phyloP scores from a whole-genome alignment of 148 eudicot species.

The Gaultheria prostrata region DNA sequence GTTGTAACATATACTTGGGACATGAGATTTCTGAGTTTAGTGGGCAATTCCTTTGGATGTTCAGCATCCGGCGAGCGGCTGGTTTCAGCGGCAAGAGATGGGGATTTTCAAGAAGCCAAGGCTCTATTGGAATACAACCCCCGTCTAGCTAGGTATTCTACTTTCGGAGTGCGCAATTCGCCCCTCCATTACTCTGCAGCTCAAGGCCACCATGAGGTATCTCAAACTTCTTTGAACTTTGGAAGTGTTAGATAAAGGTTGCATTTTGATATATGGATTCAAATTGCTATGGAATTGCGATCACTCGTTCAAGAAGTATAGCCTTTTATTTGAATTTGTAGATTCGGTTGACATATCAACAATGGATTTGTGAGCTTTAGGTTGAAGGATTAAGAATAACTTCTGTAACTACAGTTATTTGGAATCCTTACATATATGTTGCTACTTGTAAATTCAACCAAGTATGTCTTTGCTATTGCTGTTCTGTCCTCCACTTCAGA shows the following conservation, averaged over 20 bases:
- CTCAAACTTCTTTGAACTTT: neutral
- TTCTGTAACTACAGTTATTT: neutral
- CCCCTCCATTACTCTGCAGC: slow-evolving; percentile 97
- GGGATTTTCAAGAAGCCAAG: slow-evolving; percentile 92
- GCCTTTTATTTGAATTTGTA: neutral
- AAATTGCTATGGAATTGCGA: neutral
- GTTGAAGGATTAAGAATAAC: neutral
- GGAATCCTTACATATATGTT: neutral
- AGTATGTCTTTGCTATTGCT: neutral
- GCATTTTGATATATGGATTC: neutral
- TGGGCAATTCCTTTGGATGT: slow-evolving; percentile 96
- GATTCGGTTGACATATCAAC: neutral
- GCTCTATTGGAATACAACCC: slow-evolving; percentile 88
- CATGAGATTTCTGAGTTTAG: slow-evolving; percentile 68
- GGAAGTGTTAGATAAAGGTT: neutral
- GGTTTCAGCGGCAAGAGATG: slow-evolving; percentile 95
- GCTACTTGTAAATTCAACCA: neutral
- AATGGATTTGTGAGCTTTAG: neutral
- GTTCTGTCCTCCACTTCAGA: neutral
- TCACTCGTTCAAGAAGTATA: neutral
- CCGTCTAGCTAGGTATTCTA: slow-evolving; percentile 75
- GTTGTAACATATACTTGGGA: slow-evolving; percentile 1
- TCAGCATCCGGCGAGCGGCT: slow-evolving; percentile 90
- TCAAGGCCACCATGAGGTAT: slow-evolving; percentile 98
- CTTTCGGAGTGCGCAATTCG: slow-evolving; percentile 87